A percentile compares a stretch with the other conserved stretches of the same genome.
Evolutionary conservation across 805 yeast genomes (phyloP).

Genomic region (Hanseniaspora taiwanica): DNA sequence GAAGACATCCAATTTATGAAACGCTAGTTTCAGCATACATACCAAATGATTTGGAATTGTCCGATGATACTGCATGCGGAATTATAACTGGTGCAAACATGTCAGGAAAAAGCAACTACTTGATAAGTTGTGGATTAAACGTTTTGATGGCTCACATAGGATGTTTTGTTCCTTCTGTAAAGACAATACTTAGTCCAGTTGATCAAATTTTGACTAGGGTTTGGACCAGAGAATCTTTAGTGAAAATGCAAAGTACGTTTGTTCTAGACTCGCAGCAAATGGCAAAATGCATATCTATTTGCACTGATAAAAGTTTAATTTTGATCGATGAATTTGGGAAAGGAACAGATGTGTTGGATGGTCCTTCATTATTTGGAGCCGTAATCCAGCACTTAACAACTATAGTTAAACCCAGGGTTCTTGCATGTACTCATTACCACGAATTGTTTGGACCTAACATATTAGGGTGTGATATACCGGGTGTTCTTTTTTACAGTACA

Average conservation of each 20-base stretch:
- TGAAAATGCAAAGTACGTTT: conserved; percentile 34
- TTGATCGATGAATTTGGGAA: conserved; percentile 43
- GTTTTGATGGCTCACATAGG: conserved; percentile 41
- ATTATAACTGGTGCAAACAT: conserved; percentile 38
- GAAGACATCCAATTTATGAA: conserved; percentile 37
- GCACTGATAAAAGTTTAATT: conserved; percentile 30
- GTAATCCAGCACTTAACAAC: conserved; percentile 14
- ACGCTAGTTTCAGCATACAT: conserved; percentile 26
- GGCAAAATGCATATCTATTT: conserved; percentile 27
- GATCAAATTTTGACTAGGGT: conserved; percentile 37
- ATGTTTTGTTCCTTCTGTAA: conserved; percentile 37
- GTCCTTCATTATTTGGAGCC: conserved; percentile 32
- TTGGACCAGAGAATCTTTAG: conserved; percentile 27
- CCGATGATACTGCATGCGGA: conserved; percentile 11
- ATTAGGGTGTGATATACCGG: conserved; percentile 9
- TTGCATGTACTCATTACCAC: conserved; percentile 33
- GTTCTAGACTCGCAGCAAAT: conserved; percentile 35
- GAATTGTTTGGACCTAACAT: conserved; percentile 24
- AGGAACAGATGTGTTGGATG: conserved; percentile 36
- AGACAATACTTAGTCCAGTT: conserved; percentile 33
- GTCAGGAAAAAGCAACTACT: conserved; percentile 40
- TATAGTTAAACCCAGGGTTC: conserved; percentile 11
- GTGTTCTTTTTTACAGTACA: conserved; percentile 25
- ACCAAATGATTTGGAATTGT: conserved; percentile 24
- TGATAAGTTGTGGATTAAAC: conserved; percentile 35